Evolutionary conservation across 2,329 filamentous ascomycete species (phyloP).

Genomic region (Xylaria sp.): DNA sequence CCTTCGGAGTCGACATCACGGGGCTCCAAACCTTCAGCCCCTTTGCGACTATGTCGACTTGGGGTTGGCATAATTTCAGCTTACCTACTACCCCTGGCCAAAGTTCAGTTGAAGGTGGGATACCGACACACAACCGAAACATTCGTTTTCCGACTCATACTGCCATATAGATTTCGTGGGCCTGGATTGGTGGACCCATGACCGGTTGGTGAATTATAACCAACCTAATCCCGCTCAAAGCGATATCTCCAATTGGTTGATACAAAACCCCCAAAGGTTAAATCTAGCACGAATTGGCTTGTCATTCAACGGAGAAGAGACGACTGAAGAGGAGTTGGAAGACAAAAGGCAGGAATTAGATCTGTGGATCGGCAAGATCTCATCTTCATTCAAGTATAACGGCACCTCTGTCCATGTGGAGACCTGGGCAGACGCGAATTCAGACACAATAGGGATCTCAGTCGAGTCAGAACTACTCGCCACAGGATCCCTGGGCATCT

Average conservation of each 20-base stretch:
- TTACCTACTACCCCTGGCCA: conserved; percentile 54
- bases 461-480: conserved; percentile 55
- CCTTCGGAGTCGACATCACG: conserved; percentile 59
- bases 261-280: conserved; percentile 61
- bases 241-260: conserved; percentile 56
- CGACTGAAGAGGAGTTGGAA: conserved; percentile 54
- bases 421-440: conserved; percentile 57
- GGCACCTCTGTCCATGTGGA: conserved; percentile 53
- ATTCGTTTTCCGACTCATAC: not conserved
- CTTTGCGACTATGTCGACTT: conserved; percentile 59
- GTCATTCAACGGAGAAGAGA: conserved; percentile 52
- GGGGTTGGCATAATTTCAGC: conserved; percentile 62
- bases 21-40: conserved; percentile 59
- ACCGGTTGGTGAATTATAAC: conserved; percentile 54
- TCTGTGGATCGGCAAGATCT: conserved; percentile 58
- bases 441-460: conserved; percentile 57
- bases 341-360: conserved; percentile 57
- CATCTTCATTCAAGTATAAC: conserved; percentile 56
- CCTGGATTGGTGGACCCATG: conserved; percentile 57
- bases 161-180: conserved; percentile 51
- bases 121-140: not conserved
- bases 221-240: conserved; percentile 54
- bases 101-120: conserved; percentile 50
- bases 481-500: conserved; percentile 54
- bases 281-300: conserved; percentile 61